Base-by-base conservation (phyloP, 805 yeast species). In the Ogataea chonburiensis region DNA sequence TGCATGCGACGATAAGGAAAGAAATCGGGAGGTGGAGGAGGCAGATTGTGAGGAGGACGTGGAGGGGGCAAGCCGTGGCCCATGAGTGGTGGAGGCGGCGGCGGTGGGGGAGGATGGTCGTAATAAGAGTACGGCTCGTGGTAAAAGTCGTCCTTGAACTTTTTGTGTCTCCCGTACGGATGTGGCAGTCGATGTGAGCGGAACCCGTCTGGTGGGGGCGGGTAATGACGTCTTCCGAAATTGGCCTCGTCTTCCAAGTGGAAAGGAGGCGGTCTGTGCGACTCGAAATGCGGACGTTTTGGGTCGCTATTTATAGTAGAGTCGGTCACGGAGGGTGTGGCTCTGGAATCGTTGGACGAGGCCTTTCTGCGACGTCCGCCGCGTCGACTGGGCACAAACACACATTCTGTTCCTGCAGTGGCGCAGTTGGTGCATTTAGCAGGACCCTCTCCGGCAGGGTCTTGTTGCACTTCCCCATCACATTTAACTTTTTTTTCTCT, bases 401-500 rank as follows among this genome's bases (percentile, higher is more conserved):
- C 70, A 56, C 84, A 77, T 18, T 68, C 70, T 0, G 62, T 55
- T 1, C 70, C 72, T 12, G 70, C 49, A 3, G 62, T 37, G 34
- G 61, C 57, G 46, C 82, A 76, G 47, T 76, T 76, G 24, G 79
- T 55, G 46, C 84, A 77, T 46, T 45, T 37, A 55, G 63, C 36
- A 49, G 47, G 31, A 14, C 27, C 17, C 14, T 30, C 20, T 7
- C 40, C 35, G 7, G 19, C n/a, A 7, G 39, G 15, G 14, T 38
- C 48, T 4, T 55, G 49, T 21, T 46, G 43, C 10, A 64, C 50
- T 46, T 77, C 83, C 10, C 85, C 85, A 46, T 79, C 83, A 56
- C 86, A 79, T 46, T 77, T 79, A 44, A 79, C 67, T 48, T 79
- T 79, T 60, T 75, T 77, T 47, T 75, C 81, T 25, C 86, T 71